A percentile compares a stretch with the other conserved stretches of the same genome.
Evolutionary conservation across 331 rosid genomes (phyloP).

Genomic region (Malus hybrid): DNA sequence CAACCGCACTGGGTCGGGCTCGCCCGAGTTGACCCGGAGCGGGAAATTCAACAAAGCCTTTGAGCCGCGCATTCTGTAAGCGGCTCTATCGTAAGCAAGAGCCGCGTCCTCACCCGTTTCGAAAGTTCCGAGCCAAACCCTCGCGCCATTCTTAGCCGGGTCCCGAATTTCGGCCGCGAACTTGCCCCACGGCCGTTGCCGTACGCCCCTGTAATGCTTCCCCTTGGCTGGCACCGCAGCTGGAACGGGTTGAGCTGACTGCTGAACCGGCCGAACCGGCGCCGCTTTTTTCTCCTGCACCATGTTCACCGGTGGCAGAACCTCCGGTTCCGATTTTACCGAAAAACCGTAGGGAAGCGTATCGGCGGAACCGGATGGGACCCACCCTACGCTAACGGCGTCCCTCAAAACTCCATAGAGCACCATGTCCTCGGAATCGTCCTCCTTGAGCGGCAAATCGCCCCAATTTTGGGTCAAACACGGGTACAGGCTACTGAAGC

Average conservation of each 20-base stretch:
- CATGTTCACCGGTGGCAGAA: conserved; percentile 1
- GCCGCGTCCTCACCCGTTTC: conserved; percentile 56
- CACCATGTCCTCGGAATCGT: conserved; percentile 81
- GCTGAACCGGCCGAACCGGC: not conserved
- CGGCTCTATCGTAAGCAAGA: conserved; percentile 41
- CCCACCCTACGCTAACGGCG: conserved; percentile 67
- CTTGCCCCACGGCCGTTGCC: conserved; percentile 53
- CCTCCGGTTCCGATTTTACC: conserved; percentile 23
- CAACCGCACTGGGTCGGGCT: conserved; percentile 43
- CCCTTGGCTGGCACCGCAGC: conserved; percentile 24
- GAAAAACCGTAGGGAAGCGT: conserved; percentile 5
- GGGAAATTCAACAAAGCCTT: conserved; percentile 39
- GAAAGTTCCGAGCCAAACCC: conserved; percentile 47
- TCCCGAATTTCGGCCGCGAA: conserved; percentile 49
- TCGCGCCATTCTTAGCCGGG: conserved; percentile 46
- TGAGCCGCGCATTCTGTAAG: conserved; percentile 44
- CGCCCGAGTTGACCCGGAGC: conserved; percentile 39
- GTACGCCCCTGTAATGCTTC: conserved; percentile 42
- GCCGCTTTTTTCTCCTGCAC: not conserved
- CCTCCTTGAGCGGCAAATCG: conserved; percentile 64
- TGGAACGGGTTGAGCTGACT: not conserved
- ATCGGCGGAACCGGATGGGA: conserved; percentile 36
- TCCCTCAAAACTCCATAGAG: conserved; percentile 63
- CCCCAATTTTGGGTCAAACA: conserved; percentile 77
- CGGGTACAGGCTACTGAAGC: conserved; percentile 58